Base-by-base conservation (phyloP, 306 rosid genomes). In the Quercus gilva region DNA sequence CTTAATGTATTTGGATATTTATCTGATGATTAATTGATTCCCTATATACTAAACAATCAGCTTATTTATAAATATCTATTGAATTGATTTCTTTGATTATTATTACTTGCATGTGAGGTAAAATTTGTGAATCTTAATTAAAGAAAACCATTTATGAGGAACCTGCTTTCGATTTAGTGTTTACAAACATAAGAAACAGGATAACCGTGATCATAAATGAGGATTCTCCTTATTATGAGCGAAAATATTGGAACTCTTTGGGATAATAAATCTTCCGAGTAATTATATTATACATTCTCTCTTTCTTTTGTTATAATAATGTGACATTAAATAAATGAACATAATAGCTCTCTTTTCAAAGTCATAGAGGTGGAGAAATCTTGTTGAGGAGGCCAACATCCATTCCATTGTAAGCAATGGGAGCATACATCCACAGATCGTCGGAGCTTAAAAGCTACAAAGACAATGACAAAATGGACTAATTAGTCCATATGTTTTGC, bases 401-500 rank as follows among this genome's bases (percentile, higher is more conserved):
- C 82, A 95, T 81, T 55, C 98, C 99, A 70, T 93, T 95, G 78
- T 91, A 90, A 77, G 98, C 98, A 73, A 95, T 84, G 0, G 98
- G 98, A 80, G 99, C 91, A 41, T 92, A 95, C 97, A 95, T 95
- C 99, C 99, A 95, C 74, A 87, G 28, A 5, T 95, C 98, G 79
- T 95, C 97, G 2, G 99, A 93, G 89, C 99, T 89, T 71, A 93
- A 79, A 67, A 95, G 95, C 99, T 95, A 81, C 87, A 82, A 41
- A 53, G 4, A 14, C 63, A 73, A 69, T 17, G 6, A 12, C 18
- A 5, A 19, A 33, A 35, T 17, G 9, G 14, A 41, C 9, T 64
- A 14, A 5, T 63, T 17, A 64, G 20, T 9, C 37, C 1, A 18
- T 64, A 23, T 21, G 65, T 21, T 15, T 15, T 14, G 23, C 13